Evolutionary conservation across 371 early-diverging fungal species (phyloP), one percentile per base, ranked within the genome.

Genomic region (Rhizomucor pusillus): DNA sequence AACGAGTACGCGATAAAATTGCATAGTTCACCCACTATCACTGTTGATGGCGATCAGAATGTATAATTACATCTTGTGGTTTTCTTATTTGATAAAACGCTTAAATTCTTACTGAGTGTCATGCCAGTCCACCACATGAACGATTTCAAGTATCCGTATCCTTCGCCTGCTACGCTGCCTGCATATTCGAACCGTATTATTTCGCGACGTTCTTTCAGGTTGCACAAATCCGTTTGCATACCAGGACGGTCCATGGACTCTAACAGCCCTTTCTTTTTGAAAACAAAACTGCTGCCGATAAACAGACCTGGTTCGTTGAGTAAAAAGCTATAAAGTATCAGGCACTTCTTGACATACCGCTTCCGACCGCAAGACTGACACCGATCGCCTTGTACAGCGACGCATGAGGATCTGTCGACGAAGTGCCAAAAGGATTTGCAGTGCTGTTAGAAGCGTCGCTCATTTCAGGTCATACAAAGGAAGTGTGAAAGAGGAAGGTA

Each of bases 111-210:
- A 85, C 87, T 87, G 53, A 87, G 63, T 23, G 80, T 73, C 91
- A 94, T 94, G 43, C 98, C 98, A 37, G 84, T 71, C 98, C 98
- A 97, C 98, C 98, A 97, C 62, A 93, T 82, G 20, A 76, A 53
- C 57, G 90, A 91, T 59, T 87, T 85, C 34, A 96, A 71, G 65
- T 94, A 97, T 16, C 73, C 81, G 59, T 94, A 88, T 7, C 86
- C 85, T 59, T 95, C 91, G 18, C 91, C 92, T 19, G 93, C 92
- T 22, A 75, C 54, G 24, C 67, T 63, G 36, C 75, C 73, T 62
- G 22, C 23, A 47, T 37, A 55, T 48, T n/a, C 44, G 14, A 46
- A 14, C 16, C 22, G 11, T 22, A 37, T 23, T 39, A 23, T 44
- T 12, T 29, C 43, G 34, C 35, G 43, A 24, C 24, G 24, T 13